phyloP scores from a whole-genome alignment of 1,284 basidiomycete genomes.

The Meira miltonrushii region DNA sequence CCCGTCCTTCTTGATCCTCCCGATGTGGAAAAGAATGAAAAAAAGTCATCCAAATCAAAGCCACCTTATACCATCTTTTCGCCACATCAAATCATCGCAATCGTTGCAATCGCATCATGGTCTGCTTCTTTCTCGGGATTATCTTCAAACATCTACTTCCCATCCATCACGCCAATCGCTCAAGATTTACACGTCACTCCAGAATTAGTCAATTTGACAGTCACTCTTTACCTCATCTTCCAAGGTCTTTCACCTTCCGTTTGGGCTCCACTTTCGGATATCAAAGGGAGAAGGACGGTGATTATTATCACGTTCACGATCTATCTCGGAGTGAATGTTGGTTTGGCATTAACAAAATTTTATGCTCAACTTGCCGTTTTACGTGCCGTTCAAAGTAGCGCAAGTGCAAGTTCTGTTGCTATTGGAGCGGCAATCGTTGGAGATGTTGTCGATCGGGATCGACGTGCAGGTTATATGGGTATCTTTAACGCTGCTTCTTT shows the following conservation, averaged over 20 bases:
- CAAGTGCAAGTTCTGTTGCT: background rate
- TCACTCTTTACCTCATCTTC: constrained; percentile 69
- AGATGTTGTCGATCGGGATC: background rate
- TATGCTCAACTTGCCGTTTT: constrained; percentile 65
- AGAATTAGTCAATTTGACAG: constrained; percentile 69
- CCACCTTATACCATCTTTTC: no score
- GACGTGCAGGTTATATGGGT: background rate
- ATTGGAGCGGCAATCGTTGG: background rate
- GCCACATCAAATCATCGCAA: no score
- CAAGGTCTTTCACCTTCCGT: constrained; percentile 58
- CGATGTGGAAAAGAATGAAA: no score
- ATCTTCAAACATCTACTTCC: background rate
- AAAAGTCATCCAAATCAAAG: no score
- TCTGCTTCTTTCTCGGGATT: background rate
- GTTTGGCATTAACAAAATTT: constrained; percentile 59
- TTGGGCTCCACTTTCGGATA: constrained; percentile 63
- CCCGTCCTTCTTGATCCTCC: no score
- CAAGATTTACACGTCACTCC: constrained; percentile 62
- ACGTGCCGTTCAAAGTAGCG: constrained; percentile 39
- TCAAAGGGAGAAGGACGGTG: constrained; percentile 59
- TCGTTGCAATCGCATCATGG: no score
- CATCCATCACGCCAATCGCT: constrained; percentile 55
- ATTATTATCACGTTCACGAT: constrained; percentile 60
- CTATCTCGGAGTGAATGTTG: constrained; percentile 56
- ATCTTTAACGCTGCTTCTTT: background rate